A percentile compares a stretch with the other conserved stretches of the same genome.
Evolutionary conservation across 768 basidiomycete genomes (phyloP).

Genomic region (Hericium rajendrae): DNA sequence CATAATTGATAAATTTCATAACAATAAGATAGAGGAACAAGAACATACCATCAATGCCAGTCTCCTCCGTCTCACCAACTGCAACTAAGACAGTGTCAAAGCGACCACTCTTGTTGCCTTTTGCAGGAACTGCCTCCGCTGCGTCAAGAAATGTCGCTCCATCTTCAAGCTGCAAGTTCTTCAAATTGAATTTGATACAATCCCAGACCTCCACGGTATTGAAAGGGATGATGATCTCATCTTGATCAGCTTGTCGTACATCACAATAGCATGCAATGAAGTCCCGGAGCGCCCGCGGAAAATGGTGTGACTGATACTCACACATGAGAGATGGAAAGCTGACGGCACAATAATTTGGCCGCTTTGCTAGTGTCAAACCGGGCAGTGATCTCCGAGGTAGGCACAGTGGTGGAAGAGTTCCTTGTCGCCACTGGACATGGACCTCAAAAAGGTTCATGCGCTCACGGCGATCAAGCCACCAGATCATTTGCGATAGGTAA

Average conservation of each 20-base stretch:
- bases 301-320: background rate
- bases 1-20: background rate
- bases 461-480: constrained; percentile 13
- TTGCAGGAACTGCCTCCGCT: background rate
- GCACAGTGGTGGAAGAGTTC: background rate
- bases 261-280: background rate
- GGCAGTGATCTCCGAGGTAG: too few relatives aligned
- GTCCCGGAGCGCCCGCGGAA: background rate
- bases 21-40: background rate
- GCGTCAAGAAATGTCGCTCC: background rate
- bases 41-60: background rate
- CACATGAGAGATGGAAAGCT: too few relatives aligned
- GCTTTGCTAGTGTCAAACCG: too few relatives aligned
- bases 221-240: background rate
- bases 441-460: background rate
- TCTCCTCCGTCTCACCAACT: too few relatives aligned
- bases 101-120: background rate
- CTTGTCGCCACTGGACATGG: background rate
- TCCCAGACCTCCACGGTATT: background rate
- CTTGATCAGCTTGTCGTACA: background rate
- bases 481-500: constrained; percentile 23
- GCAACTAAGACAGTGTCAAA: background rate
- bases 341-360: too few relatives aligned
- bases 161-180: background rate
- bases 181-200: background rate